These are phyloP conservation scores for Dichomitus squalens DNA, from an alignment of 1,284 basidiomycete genomes.

Conservation along the genomic window DNA sequence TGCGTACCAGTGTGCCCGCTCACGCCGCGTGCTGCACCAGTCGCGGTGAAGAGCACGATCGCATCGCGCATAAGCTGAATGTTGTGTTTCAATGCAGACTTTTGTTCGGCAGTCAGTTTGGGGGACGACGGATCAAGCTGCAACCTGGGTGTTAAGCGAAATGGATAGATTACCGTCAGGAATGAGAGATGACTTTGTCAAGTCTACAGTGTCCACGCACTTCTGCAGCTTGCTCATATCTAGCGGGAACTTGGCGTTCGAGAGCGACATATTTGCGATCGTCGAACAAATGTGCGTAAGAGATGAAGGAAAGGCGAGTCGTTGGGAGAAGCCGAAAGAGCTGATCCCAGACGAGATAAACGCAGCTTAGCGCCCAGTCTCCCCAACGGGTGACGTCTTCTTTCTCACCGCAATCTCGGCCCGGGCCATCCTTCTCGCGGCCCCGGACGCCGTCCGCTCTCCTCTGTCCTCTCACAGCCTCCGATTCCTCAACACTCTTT, in stretches of 20 bases:
- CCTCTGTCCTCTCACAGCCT: too few species aligned
- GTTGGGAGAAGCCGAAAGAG: not conserved
- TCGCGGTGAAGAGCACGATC: slow-evolving; percentile 82
- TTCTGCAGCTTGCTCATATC: slow-evolving; percentile 77
- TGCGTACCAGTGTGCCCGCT: slow-evolving; percentile 76
- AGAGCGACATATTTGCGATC: slow-evolving; percentile 39
- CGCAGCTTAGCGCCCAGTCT: slow-evolving; percentile 1
- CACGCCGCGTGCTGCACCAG: slow-evolving; percentile 78
- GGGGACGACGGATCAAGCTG: slow-evolving; percentile 69
- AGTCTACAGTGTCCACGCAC: slow-evolving; percentile 37
- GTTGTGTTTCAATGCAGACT: slow-evolving; percentile 60
- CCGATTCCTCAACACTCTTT: too few species aligned
- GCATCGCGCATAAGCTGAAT: slow-evolving; percentile 81
- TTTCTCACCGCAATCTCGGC: not conserved
- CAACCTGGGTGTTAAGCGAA: slow-evolving; percentile 46
- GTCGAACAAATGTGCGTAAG: not conserved
- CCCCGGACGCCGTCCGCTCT: not conserved
- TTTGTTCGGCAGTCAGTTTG: slow-evolving; percentile 62
- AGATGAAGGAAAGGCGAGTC: not conserved
- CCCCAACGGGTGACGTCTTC: not conserved
- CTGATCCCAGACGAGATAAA: slow-evolving; percentile 23
- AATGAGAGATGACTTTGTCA: not conserved
- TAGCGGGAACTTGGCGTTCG: slow-evolving; percentile 63
- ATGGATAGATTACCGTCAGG: slow-evolving; percentile 7
- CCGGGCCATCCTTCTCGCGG: too few species aligned